Evolutionary conservation across 2,329 filamentous ascomycete species (phyloP), one percentile per base, ranked within the genome.

Genomic region (Periconia digitata): DNA sequence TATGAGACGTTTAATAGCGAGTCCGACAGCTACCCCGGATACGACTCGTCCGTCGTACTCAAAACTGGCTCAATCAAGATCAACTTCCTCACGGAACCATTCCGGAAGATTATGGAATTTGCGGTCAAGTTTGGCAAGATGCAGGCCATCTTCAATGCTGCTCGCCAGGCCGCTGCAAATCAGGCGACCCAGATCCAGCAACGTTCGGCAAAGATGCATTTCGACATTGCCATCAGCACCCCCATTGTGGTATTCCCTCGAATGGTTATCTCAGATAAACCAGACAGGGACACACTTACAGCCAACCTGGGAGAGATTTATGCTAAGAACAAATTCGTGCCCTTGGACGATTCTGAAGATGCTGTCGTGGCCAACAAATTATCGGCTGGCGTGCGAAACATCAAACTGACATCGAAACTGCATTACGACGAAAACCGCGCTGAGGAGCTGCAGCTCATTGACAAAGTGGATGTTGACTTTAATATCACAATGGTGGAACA

Each of bases 61-160:
- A 85, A 92, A 29, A 92, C 94, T 16, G 94, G 94, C 1, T 99
- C 94, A 0, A 87, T 99, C 70, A 97, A 95, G 74, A 80, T 99
- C 67, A 97, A 96, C 69, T 99, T 99, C 69, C 76, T 97, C 3
- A 92, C 96, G 53, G 95, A 99, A 70, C 94, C 94, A 0, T 96
- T 97, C 77, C 85, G 94, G 44, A 97, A 97, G 74, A 97, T 99
- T 55, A 90, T 99, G 72, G 90, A 95, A 58, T 99, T 99, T 71
- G 79, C 95, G 37, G 91, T 99, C 69, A 99, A 99, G 64, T 99
- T 99, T 69, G 94, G 95, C 51, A 96, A 95, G 73, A 99, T 99
- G 94, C 94, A 99, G 72, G 92, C 94, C 18, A 88, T 99, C 44
- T 99, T 96, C 77, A 99, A 99, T 66, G 92, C 94, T 36, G 94